Evolutionary conservation across 2,329 filamentous ascomycete genomes (phyloP), one percentile per base, ranked within the genome.

Genomic region (Beauveria sp.): DNA sequence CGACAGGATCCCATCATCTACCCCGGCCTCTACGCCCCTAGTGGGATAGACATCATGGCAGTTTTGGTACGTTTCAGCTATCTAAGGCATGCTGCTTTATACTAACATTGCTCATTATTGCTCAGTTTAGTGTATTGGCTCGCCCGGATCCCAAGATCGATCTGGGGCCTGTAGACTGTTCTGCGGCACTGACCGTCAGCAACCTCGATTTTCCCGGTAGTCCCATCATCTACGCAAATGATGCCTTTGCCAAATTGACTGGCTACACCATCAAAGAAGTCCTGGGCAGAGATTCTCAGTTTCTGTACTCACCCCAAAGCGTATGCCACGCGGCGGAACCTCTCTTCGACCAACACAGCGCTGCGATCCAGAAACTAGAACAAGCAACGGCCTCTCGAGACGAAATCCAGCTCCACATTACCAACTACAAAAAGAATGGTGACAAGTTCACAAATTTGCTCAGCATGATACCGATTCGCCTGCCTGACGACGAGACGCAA

Each of bases 161-260:
- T 54, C 87, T 96, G 48, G 92, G 91, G 7, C 83, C 90, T 0
- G 87, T 96, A 40, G 92, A 96, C 73, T 80, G 90, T 66, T 95
- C 91, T 1, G 95, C 91, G 69, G 88, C 91, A 2, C 87, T 96
- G 65, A 83, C 93, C 20, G 82, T 96, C 46, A 95, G 90, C 74
- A 90, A 96, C 72, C 85, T 92, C 38, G 80, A 83, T 48, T 82
- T 84, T 67, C 83, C 88, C 31, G 91, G 96, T 72, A 79, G 81
- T 34, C 91, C 92, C 3, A 91, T 96, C 63, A 84, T 96, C 9
- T 96, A 96, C 71, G 90, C 87, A 66, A 93, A 90, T 1, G 89
- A 93, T 6, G 83, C 90, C 34, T 96, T 96, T 71, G 83, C 86
- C 67, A 79, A 87, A 7, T 76, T 96, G 65, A 96, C 91, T 0